A percentile compares a stretch with the other conserved stretches of the same genome.
These are phyloP conservation scores for Cryptosporidium viatorum DNA, from an alignment of 169 alveolate species.

Conservation along the genomic window DNA sequence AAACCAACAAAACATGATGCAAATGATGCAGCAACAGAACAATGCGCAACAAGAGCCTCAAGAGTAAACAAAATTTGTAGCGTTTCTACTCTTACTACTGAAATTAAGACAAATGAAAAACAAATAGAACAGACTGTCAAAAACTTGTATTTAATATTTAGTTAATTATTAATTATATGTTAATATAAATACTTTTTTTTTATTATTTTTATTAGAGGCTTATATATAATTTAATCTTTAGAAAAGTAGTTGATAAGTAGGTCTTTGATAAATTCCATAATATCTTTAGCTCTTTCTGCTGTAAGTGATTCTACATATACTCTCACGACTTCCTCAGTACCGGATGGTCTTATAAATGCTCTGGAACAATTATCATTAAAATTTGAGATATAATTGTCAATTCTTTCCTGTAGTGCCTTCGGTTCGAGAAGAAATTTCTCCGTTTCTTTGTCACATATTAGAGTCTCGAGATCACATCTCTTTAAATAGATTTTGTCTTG, in stretches of 20 bases:
- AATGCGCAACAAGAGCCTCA: not conserved
- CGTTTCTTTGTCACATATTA: constrained; percentile 71
- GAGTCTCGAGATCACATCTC: constrained; percentile 26
- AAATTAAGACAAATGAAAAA: not conserved
- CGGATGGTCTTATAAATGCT: constrained; percentile 89
- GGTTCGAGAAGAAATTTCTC: constrained; percentile 80
- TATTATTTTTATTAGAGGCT: not conserved
- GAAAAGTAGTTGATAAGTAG: constrained; percentile 35
- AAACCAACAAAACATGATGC: constrained; percentile 19
- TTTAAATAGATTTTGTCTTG: constrained; percentile 77
- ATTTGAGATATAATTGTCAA: constrained; percentile 78
- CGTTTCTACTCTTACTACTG: not conserved
- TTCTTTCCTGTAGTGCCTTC: constrained; percentile 81
- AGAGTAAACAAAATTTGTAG: constrained; percentile 1
- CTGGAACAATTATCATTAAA: constrained; percentile 78
- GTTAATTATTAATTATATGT: constrained; percentile 8
- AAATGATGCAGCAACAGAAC: constrained; percentile 18
- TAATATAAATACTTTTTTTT: not conserved
- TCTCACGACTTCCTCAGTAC: constrained; percentile 89
- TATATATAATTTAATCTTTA: not conserved
- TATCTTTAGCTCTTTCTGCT: constrained; percentile 77
- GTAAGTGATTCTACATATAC: constrained; percentile 86
- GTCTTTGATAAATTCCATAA: constrained; percentile 66
- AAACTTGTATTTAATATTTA: constrained; percentile 5
- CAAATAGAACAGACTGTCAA: not conserved